These are phyloP conservation scores for Blechomonas ayalai DNA, from an alignment of 208 protist genomes.

Conservation along the genomic window DNA sequence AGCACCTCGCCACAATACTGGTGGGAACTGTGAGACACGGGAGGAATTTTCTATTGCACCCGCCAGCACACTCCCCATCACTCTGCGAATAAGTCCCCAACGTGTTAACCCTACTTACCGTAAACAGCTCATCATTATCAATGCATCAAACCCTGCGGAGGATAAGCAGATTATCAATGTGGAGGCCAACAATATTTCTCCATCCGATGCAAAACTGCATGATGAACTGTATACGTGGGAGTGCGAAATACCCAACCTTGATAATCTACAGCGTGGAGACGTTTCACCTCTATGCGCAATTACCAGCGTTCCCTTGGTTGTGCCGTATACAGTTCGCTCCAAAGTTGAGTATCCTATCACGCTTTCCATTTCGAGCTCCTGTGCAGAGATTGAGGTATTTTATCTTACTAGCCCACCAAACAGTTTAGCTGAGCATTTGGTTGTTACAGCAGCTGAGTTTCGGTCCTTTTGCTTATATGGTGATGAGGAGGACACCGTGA, in stretches of 20 bases:
- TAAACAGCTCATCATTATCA: constrained; percentile 80
- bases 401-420: constrained; percentile 17
- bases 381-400: constrained; percentile 59
- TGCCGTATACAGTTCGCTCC: constrained; percentile 58
- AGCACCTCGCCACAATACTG: constrained; percentile 9
- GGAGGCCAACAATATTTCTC: constrained; percentile 85
- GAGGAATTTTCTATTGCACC: constrained; percentile 71
- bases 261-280: constrained; percentile 1
- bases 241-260: constrained; percentile 10
- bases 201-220: constrained; percentile 69
- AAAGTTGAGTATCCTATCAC: constrained; percentile 42
- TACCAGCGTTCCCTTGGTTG: constrained; percentile 63
- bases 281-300: constrained; percentile 34
- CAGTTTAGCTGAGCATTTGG: constrained; percentile 20
- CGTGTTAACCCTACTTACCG: constrained; percentile 82
- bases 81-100: constrained; percentile 67
- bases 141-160: constrained; percentile 58
- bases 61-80: constrained; percentile 50
- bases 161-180: constrained; percentile 80
- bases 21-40: constrained; percentile 32
- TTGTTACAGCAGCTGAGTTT: constrained; percentile 29
- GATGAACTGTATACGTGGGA: constrained; percentile 82
- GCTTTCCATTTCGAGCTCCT: constrained; percentile 48
- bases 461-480: constrained; percentile 36
- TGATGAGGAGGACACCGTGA: constrained; percentile 16